Base-by-base conservation (phyloP, 129 eudicot genomes). In the Escallonia rubra region DNA sequence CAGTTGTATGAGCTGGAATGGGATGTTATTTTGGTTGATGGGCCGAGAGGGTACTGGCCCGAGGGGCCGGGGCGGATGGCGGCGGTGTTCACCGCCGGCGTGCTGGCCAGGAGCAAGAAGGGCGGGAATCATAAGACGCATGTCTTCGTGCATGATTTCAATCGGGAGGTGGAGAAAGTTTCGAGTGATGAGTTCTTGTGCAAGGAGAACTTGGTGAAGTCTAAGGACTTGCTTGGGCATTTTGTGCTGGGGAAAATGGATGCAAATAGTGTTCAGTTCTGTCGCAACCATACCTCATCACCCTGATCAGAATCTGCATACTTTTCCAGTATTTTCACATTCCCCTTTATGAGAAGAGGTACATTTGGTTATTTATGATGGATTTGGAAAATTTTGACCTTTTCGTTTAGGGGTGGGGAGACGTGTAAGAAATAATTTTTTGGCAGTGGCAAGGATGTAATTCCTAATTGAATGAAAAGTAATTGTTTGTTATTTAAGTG, bases 41-140 rank as follows among this genome's bases (percentile, higher is more conserved):
- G 99, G 16, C 99, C 99, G 3, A 70, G 97, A 7, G 99, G 97
- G 61, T 90, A 94, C 81, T 89, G 96, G 97, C 97, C 96, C 0
- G 91, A 87, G 49, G 96, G 93, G 2, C 99, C 99, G 4, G 99
- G 99, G 41, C 66, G 97, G 56, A 85, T 87, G 80, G 81, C 99
- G 7, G 90, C 97, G 1, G 90, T 94, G 7, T 94, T 85, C 75
- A 94, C 99, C n/a, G 93, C 99, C 4, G 78, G 87, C 8, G 99
- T 94, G 10, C 83, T 94, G 23, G 99, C 97, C 1, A 57, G 99
- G 69, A 94, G 99, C 82, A 94, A 90, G 70, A 90, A 81, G 43
- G 88, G 89, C 3, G 90, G 85, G n/a, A 81, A 74, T 41, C 81
- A 75, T 13, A 94, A 87, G 48, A 94, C 99, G 6, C 89, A 94